phyloP scores from a whole-genome alignment of 2,329 filamentous ascomycete genomes.

The Fusarium sp. region DNA sequence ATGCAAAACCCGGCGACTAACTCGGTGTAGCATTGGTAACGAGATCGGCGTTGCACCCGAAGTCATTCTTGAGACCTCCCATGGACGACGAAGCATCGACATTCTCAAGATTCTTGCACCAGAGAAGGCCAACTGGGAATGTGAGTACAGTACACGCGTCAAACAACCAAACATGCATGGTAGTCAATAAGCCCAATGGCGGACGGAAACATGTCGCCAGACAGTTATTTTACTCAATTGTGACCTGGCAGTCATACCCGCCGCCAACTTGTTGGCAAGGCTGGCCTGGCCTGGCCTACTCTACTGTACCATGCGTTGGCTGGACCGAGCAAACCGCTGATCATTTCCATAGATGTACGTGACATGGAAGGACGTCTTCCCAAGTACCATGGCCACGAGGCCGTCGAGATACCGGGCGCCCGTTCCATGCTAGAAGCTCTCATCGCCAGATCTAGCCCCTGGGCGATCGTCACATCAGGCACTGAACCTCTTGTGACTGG shows the following conservation, averaged over 20 bases:
- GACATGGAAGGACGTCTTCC: conserved; percentile 83
- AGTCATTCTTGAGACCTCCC: conserved; percentile 88
- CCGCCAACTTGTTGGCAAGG: neutral
- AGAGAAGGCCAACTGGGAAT: conserved; percentile 91
- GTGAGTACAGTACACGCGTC: conserved; percentile 63
- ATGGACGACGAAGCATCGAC: conserved; percentile 91
- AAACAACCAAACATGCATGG: neutral
- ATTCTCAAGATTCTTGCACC: conserved; percentile 82
- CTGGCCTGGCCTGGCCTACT: neutral
- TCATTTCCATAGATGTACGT: conserved; percentile 72
- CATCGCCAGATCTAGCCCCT: conserved; percentile 71
- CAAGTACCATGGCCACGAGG: conserved; percentile 78
- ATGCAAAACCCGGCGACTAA: neutral
- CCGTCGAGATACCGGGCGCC: conserved; percentile 86
- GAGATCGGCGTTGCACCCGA: conserved; percentile 88
- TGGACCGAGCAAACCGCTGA: conserved; percentile 27
- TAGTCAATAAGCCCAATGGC: neutral
- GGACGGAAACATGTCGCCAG: neutral
- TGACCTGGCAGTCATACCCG: neutral
- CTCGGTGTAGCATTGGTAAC: conserved; percentile 71
- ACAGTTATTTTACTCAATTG: conserved; percentile 10
- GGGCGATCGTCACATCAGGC: conserved; percentile 89
- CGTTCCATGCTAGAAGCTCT: conserved; percentile 76
- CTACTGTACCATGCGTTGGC: conserved; percentile 2
- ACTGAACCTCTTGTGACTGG: conserved; percentile 75